These are phyloP conservation scores for Calonectria naviculata DNA, from an alignment of 2,329 filamentous ascomycete genomes.

Conservation along the genomic window DNA sequence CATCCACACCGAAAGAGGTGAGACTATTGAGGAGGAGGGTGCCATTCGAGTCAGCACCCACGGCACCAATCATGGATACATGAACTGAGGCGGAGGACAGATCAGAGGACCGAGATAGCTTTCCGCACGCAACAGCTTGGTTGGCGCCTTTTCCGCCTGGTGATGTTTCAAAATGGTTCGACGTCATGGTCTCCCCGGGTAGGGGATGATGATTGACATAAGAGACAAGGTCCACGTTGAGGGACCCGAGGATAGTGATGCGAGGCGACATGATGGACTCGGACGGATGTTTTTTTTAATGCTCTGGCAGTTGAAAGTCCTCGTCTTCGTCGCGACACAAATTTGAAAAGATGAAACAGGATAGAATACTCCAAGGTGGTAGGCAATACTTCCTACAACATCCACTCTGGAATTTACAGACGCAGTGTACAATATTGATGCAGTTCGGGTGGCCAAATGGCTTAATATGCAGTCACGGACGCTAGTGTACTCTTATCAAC, in stretches of 20 bases:
- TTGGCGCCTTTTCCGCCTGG: conserved; percentile 80
- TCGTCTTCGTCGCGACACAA: neutral
- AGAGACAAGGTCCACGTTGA: conserved; percentile 80
- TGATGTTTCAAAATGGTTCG: conserved; percentile 71
- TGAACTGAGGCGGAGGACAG: no score
- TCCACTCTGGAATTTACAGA: neutral
- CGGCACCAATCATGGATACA: conserved; percentile 68
- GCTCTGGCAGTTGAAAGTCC: no score
- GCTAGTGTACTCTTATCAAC: neutral
- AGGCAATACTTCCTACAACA: neutral
- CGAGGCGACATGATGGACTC: no score
- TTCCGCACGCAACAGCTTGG: conserved; percentile 76
- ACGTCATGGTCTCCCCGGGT: conserved; percentile 76
- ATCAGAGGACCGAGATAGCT: conserved; percentile 59
- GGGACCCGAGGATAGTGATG: conserved; percentile 67
- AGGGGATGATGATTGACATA: conserved; percentile 74
- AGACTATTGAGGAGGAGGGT: conserved; percentile 58
- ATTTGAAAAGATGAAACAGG: neutral
- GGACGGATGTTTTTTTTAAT: no score
- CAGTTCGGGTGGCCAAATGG: neutral
- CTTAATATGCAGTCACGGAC: neutral
- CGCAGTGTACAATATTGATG: neutral
- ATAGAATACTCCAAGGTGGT: neutral
- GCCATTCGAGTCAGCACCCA: conserved; percentile 65
- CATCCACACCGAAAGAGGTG: conserved; percentile 59